Percentiles rank a stretch among this genome's conserved stretches.
Conservation (phyloP, 1,284 basidiomycete species). For the Nidula niveotomentosa region DNA sequence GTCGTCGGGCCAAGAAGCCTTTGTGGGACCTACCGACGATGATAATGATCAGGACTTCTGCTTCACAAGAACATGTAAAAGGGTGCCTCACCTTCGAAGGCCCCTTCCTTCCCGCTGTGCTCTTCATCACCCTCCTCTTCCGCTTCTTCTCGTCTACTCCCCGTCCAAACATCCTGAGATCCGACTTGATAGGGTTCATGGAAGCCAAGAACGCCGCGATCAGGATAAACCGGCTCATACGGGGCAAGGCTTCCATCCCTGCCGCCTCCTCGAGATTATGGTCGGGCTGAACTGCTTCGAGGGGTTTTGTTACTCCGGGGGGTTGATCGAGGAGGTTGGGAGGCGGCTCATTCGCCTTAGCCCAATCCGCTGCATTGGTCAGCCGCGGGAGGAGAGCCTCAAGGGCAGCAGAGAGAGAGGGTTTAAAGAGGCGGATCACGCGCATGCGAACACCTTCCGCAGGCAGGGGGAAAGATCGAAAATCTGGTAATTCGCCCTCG, state of each 20-base stretch:
- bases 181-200: constrained; percentile 83
- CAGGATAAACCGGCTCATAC: constrained; percentile 56
- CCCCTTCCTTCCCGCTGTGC: constrained; percentile 34
- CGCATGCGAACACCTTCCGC: constrained; percentile 62
- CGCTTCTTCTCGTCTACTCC: constrained; percentile 67
- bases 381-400: constrained; percentile 66
- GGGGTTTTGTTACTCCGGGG: constrained; percentile 7
- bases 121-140: constrained; percentile 36
- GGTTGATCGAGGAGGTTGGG: constrained; percentile 27
- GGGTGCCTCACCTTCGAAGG: constrained; percentile 44
- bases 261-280: neutral
- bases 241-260: constrained; percentile 14
- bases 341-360: constrained; percentile 40
- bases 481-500: neutral
- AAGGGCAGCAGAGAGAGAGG: constrained; percentile 58
- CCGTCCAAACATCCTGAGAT: constrained; percentile 80
- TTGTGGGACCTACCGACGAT: constrained; percentile 61
- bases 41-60: constrained; percentile 2
- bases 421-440: constrained; percentile 57
- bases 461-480: constrained; percentile 26
- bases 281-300: neutral
- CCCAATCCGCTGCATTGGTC: constrained; percentile 63
- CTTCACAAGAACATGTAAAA: neutral
- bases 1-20: constrained; percentile 78
- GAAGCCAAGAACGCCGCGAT: constrained; percentile 85